phyloP scores from a whole-genome alignment of 495 filamentous ascomycete genomes.

The Talaromyces borbonicus region DNA sequence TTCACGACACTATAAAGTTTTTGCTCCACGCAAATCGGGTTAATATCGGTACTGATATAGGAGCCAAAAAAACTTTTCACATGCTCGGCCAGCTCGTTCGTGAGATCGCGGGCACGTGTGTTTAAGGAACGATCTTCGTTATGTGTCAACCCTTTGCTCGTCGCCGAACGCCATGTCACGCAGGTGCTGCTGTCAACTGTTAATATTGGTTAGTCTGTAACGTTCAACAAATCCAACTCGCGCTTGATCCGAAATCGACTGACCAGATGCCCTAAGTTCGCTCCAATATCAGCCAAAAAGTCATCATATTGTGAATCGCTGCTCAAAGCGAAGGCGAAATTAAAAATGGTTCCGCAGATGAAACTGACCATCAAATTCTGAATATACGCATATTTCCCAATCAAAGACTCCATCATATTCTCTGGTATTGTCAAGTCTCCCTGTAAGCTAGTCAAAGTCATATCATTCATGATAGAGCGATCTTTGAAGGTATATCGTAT shows the following conservation, averaged over 20 bases:
- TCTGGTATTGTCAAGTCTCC: not conserved
- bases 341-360: not conserved
- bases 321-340: not conserved
- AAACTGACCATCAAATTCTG: too few relatives aligned
- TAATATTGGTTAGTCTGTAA: too few relatives aligned
- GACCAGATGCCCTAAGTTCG: not conserved
- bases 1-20: not conserved
- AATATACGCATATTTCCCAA: not conserved
- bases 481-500: not conserved
- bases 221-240: too few relatives aligned
- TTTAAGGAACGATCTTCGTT: not conserved
- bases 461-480: not conserved
- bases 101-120: not conserved
- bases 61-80: not conserved
- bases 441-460: not conserved
- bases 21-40: not conserved
- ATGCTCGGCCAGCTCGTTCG: not conserved
- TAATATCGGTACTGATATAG: not conserved
- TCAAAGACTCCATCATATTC: not conserved
- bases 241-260: too few relatives aligned
- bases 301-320: too few relatives aligned
- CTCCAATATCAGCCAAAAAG: too few relatives aligned
- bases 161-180: conserved; percentile 11
- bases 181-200: conserved; percentile 8
- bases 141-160: conserved; percentile 7